Evolutionary conservation across 345 rosid species (phyloP), one percentile per base, ranked within the genome.

Genomic region (Garcia nutans): DNA sequence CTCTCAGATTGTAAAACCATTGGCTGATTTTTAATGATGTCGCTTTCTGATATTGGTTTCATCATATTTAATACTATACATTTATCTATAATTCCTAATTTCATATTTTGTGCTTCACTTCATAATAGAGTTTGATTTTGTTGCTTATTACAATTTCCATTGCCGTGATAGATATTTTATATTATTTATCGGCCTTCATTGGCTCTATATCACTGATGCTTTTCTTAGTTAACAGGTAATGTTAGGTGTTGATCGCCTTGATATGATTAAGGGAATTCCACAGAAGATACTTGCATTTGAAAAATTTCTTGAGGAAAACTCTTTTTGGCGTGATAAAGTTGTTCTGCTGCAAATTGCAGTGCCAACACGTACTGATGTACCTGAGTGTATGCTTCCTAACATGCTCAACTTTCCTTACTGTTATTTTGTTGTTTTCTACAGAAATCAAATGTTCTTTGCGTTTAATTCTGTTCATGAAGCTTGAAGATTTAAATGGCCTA

Each of bases 281-380:
- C 99, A 96, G 64, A 96, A 96, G 90, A 88, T 96, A 86, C 87
- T 96, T 60, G 99, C 99, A 72, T 96, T 96, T 78, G 99, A 96
- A 83, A 96, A 96, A 56, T 96, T 96, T 85, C 99, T 96, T 0
- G 99, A 96, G 93, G 99, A 96, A 81, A 93, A 96, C 74, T 79
- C 89, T 77, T 37, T n/a, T 44, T 96, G 99, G 99, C 97, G 96
- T 72, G 97, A 93, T 50, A 91, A 93, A 87, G 99, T 96, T 82
- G 99, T 96, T 71, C 77, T 96, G 78, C 86, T 96, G 77, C 99
- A 96, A 83, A 96, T 96, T 85, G 99, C 99, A 0, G 99, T 96
- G 84, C 99, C 99, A 54, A 96, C 99, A 80, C 91, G 99, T 85
- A 96, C 99, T 70, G 99, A 96, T 82, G 99, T 96, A 80, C 97